Evolutionary conservation across 768 basidiomycete species (phyloP).

Genomic region (Trametes villosa): DNA sequence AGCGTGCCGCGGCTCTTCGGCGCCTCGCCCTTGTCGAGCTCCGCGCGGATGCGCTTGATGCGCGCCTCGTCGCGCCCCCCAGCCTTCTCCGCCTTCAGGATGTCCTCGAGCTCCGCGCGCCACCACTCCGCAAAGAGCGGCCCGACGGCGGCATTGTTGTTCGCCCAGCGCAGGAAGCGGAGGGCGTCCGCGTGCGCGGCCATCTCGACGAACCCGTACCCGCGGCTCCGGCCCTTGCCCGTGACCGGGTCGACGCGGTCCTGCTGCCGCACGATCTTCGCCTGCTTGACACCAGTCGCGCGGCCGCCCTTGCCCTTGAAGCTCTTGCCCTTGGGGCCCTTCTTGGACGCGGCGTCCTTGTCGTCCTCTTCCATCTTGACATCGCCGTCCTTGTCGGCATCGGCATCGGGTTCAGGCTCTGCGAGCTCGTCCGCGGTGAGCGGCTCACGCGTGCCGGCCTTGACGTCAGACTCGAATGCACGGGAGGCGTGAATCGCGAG

Average conservation of each 20-base stretch:
- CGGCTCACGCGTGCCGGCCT: conserved; percentile 56
- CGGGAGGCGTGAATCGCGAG: conserved; percentile 82
- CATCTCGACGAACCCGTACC: conserved; percentile 96
- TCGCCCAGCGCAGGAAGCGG: conserved; percentile 90
- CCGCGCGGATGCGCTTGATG: conserved; percentile 62
- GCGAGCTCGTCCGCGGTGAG: conserved; percentile 76
- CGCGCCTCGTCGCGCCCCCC: conserved; percentile 54
- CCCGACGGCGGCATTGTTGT: conserved; percentile 77
- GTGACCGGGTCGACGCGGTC: conserved; percentile 91
- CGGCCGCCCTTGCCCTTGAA: conserved; percentile 33
- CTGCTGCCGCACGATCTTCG: conserved; percentile 88
- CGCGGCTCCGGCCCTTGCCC: conserved; percentile 86
- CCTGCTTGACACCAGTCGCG: conserved; percentile 71
- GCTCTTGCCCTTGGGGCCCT: conserved; percentile 18
- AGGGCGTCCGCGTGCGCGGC: conserved; percentile 86
- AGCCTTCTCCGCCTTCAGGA: conserved; percentile 60
- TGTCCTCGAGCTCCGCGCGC: conserved; percentile 72
- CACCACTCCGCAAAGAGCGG: conserved; percentile 80
- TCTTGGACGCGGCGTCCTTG: conserved; percentile 23
- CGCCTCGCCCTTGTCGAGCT: conserved; percentile 50
- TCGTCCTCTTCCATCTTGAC: conserved; percentile 31
- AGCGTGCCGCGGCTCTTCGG: conserved; percentile 55
- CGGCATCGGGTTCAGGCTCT: conserved; percentile 40
- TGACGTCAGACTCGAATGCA: conserved; percentile 80
- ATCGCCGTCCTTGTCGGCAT: conserved; percentile 33